Conservation (phyloP, 129 eudicot species). For the Tagetes patula region DNA sequence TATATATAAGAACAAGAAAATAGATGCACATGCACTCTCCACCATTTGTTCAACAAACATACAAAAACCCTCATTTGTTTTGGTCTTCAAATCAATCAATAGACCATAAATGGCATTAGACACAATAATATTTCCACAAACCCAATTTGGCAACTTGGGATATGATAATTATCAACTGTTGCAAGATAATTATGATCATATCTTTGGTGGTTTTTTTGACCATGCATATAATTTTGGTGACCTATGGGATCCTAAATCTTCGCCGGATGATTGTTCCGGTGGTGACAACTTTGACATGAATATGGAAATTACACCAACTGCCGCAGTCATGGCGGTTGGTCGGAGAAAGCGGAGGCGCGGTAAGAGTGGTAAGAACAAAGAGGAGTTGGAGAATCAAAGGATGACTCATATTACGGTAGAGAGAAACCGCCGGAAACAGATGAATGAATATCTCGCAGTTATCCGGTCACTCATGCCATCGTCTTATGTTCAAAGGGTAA, state of each 20-base stretch:
- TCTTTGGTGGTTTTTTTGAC: constrained; percentile 17
- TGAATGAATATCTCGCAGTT: constrained; percentile 77
- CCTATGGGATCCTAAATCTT: constrained; percentile 30
- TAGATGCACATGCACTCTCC: constrained; percentile 13
- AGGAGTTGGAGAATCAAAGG: constrained; percentile 82
- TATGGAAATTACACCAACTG: not conserved
- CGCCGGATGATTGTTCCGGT: constrained; percentile 39
- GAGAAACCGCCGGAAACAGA: constrained; percentile 80
- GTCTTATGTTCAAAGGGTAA: constrained; percentile 78
- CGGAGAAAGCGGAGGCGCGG: constrained; percentile 50
- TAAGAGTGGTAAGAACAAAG: constrained; percentile 55
- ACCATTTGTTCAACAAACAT: not conserved
- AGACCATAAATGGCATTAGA: constrained; percentile 50
- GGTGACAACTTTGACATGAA: not conserved
- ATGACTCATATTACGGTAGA: constrained; percentile 91
- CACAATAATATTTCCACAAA: constrained; percentile 50
- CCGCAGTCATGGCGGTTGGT: constrained; percentile 9
- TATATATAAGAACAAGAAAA: not conserved
- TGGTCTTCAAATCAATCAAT: not conserved
- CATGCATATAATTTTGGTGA: not conserved
- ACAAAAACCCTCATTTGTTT: not conserved
- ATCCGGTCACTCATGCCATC: constrained; percentile 76
- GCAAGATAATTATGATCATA: constrained; percentile 31
- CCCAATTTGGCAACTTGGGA: constrained; percentile 34
- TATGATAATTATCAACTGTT: constrained; percentile 19